Base-by-base conservation (phyloP, 495 filamentous ascomycete genomes). In the Aspergillus funiculosus region DNA sequence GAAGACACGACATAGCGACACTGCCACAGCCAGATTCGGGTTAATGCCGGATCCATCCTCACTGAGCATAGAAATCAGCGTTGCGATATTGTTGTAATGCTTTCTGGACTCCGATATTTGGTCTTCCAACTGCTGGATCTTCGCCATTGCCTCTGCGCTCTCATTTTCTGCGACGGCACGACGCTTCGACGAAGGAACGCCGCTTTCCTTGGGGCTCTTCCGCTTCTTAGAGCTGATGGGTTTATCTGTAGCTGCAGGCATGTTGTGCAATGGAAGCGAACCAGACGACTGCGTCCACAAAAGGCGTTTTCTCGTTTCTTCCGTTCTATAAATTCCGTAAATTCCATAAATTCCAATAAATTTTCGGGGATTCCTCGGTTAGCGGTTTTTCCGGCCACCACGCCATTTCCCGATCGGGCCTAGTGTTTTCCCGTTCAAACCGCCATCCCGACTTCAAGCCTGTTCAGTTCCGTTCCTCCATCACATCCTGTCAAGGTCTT, bases 31-130 rank as follows among this genome's bases (percentile, higher is more conserved):
- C 7, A 84, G 56, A 49, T 74, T 66, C 2, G 68, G 68, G 7
- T 67, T 65, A 18, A 66, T 62, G 9, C 61, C 56, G 7, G 66
- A 51, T 5, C 71, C 62, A 13, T 76, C 63, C 17, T 67, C 61
- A 61, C 77, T 69, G 7, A 82, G 69, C 51, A 80, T 69, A 6
- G 73, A 72, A 26, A 94, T 70, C 29, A 97, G 64, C 0, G 71
- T 81, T 6, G 81, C 80, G 56, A 96, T 94, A 54, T 92, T 89
- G 70, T 98, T 96, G 73, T 92, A 95, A 62, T 95, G 74, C 60
- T 86, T 86, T 47, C 82, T 83, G 19, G 88, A 94, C 61, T 90
- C 81, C 46, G 83, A 72, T 36, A 94, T 85, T 50, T 88, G 80
- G 48, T 75, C 69, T 68, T 94, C 88, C 17, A 94, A 79, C 13